Percentiles rank a stretch among this genome's conserved stretches.
phyloP scores from a whole-genome alignment of 805 yeast genomes.

The Dipodascus albidus region DNA sequence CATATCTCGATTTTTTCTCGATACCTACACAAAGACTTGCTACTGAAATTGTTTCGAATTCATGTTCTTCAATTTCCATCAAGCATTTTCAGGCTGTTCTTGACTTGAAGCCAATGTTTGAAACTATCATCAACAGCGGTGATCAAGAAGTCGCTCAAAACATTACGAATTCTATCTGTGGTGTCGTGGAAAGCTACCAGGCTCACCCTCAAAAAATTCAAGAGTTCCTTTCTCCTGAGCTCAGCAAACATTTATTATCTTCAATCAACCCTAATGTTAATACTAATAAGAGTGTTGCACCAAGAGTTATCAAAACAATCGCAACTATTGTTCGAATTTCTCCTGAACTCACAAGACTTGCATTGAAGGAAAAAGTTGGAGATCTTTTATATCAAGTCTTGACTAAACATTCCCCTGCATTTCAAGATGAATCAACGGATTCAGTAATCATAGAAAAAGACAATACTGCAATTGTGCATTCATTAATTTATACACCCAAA shows the following conservation, averaged over 20 bases:
- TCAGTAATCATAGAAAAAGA: slow-evolving; percentile 23
- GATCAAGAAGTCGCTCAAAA: slow-evolving; percentile 54
- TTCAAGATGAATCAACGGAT: slow-evolving; percentile 13
- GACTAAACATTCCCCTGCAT: slow-evolving; percentile 33
- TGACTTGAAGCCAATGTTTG: slow-evolving; percentile 48
- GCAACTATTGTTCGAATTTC: slow-evolving; percentile 35
- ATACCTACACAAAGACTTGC: slow-evolving; percentile 82
- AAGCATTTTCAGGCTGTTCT: slow-evolving; percentile 28
- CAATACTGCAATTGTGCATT: slow-evolving; percentile 42
- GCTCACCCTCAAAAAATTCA: slow-evolving; percentile 34
- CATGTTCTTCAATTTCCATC: slow-evolving; percentile 8
- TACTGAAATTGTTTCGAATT: slow-evolving; percentile 31
- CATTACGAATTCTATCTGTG: slow-evolving; percentile 53
- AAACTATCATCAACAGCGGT: slow-evolving; percentile 37
- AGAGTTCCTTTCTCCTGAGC: slow-evolving; percentile 23
- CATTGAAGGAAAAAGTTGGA: slow-evolving; percentile 41
- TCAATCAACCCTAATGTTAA: slow-evolving; percentile 12
- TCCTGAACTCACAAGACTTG: slow-evolving; percentile 30
- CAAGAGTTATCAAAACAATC: slow-evolving; percentile 12
- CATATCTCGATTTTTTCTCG: slow-evolving; percentile 78
- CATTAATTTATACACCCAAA: slow-evolving; percentile 63
- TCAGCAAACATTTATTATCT: slow-evolving; percentile 12
- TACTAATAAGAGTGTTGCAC: slow-evolving; percentile 5
- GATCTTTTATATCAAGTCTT: slow-evolving; percentile 38
- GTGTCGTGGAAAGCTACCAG: slow-evolving; percentile 41